Base-by-base conservation (phyloP, 176 grass and related monocot species). In the Aegilops speltoides region DNA sequence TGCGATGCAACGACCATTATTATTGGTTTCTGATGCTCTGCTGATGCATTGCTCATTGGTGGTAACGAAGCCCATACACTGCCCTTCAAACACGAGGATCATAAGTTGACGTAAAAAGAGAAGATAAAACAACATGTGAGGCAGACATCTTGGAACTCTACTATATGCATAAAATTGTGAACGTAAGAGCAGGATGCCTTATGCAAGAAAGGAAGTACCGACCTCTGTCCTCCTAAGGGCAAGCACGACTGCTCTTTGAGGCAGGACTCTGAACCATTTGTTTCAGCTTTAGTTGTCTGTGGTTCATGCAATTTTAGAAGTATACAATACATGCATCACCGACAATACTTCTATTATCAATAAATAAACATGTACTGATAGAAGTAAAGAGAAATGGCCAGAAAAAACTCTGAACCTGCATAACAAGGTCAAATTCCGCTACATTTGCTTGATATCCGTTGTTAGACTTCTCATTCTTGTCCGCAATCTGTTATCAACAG, bases 1-100 rank as follows among this genome's bases (percentile, higher is more conserved):
- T 91, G 84, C 20, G 97, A 93, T 80, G 97, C 89, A 82, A 94
- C 71, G 3, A 73, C 84, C 86, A 98, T 91, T 90, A 98, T 60
- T 83, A 96, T 85, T 87, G 92, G 92, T 86, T 96, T 98, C 61
- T 84, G 54, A 85, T 86, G 73, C 79, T 86, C 64, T 28, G 11
- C 57, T 68, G 93, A 90, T 76, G 77, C 89, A 89, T 85, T 83
- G 73, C 90, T 96, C 36, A 98, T 87, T 87, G 94, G 86, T 32
- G 93, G 94, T 85, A 98, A 83, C 2, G 97, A 98, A 87, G 97
- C 83, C 97, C 97, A 98, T 63, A 98, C 94, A 98, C 97, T 98
- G 97, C 92, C 88, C 88, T 94, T 94, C 91, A 96, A 89, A 91
- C 87, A 89, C 36, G 74, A 86, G 84, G 73, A 92, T 91, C 46